phyloP scores from a whole-genome alignment of 306 rosid species.

The Quercus alba region DNA sequence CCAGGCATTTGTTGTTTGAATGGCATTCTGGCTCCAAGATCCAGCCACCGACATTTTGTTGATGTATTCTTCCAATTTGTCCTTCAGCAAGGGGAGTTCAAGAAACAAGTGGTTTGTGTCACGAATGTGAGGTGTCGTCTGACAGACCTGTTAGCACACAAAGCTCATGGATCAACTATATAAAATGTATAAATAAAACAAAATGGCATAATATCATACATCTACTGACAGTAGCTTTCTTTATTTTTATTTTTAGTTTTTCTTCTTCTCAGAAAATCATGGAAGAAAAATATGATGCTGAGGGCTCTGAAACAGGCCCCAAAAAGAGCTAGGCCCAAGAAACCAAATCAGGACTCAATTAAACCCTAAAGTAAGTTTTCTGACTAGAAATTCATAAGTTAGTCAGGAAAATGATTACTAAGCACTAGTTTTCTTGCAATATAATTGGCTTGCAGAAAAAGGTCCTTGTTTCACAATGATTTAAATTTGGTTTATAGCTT shows the following conservation, averaged over 20 bases:
- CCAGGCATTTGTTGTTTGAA: slow-evolving; percentile 89
- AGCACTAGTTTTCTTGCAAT: neutral
- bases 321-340: neutral
- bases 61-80: slow-evolving; percentile 64
- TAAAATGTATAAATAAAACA: neutral
- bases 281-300: neutral
- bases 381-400: neutral
- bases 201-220: neutral
- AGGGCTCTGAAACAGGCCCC: neutral
- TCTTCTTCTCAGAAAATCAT: neutral
- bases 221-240: neutral
- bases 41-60: slow-evolving; percentile 72
- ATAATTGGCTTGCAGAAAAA: neutral
- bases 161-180: neutral
- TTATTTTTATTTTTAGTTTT: neutral
- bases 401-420: neutral
- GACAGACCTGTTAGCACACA: slow-evolving; percentile 59
- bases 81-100: slow-evolving; percentile 81
- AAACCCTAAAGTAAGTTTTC: neutral
- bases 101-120: slow-evolving; percentile 93
- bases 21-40: slow-evolving; percentile 92
- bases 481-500: neutral
- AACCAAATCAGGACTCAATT: neutral
- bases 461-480: neutral
- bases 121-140: slow-evolving; percentile 59